Conservation (phyloP, 1,284 basidiomycete species). For the Leccinum griseonigrum region DNA sequence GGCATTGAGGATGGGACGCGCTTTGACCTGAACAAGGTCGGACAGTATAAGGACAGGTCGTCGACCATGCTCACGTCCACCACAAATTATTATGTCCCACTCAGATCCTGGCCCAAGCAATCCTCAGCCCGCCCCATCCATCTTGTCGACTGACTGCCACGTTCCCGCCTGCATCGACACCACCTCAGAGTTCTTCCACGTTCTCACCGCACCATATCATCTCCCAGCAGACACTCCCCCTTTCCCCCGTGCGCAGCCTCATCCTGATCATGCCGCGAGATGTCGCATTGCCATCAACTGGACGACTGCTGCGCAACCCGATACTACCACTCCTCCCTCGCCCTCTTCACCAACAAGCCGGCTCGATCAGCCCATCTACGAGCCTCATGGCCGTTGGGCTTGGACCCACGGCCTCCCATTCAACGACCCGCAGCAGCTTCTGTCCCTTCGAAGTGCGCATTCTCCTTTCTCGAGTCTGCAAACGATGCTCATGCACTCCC, state of each 20-base stretch:
- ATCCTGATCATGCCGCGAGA: constrained; percentile 18
- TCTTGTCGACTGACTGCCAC: constrained; percentile 4
- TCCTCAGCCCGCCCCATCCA: neutral
- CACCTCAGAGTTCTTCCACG: constrained; percentile 30
- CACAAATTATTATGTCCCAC: neutral
- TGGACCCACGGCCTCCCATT: constrained; percentile 39
- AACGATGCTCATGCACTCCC: constrained; percentile 7
- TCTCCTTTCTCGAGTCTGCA: neutral
- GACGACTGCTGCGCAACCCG: constrained; percentile 9
- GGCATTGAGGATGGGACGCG: constrained; percentile 32
- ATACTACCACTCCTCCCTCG: neutral
- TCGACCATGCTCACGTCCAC: constrained; percentile 17
- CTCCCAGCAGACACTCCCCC: constrained; percentile 5
- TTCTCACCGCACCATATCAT: constrained; percentile 31
- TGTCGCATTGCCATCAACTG: constrained; percentile 32
- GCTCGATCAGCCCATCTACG: constrained; percentile 31
- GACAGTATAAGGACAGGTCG: constrained; percentile 22
- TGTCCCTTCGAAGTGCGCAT: constrained; percentile 29
- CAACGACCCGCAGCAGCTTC: constrained; percentile 26
- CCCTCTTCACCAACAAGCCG: constrained; percentile 3
- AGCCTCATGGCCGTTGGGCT: constrained; percentile 38
- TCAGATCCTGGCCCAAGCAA: constrained; percentile 21
- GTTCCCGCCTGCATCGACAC: constrained; percentile 24
- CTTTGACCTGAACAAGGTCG: constrained; percentile 28
- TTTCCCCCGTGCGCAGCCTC: constrained; percentile 16